Percentiles rank a stretch among this genome's conserved stretches.
Conservation (phyloP, 768 basidiomycete genomes). For the Lyophyllum atratum region DNA sequence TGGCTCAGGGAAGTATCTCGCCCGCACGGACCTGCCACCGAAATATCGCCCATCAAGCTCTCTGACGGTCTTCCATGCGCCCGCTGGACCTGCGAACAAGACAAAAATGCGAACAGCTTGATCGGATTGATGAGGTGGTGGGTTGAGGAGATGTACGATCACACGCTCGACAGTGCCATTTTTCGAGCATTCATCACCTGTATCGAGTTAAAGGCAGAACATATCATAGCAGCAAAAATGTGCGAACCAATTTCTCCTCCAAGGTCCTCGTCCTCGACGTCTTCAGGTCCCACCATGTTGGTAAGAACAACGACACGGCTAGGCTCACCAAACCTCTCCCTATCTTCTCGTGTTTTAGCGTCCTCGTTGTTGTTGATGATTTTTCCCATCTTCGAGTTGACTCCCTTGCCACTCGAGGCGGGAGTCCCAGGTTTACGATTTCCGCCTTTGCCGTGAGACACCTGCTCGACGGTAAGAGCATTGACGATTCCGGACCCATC, state of each 20-base stretch:
- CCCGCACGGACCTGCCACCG: constrained; percentile 81
- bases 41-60: constrained; percentile 94
- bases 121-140: constrained; percentile 62
- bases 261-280: constrained; percentile 82
- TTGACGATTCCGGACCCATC: constrained; percentile 87
- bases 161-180: constrained; percentile 93
- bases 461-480: constrained; percentile 81
- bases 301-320: constrained; percentile 89
- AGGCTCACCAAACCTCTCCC: constrained; percentile 82
- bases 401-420: constrained; percentile 33
- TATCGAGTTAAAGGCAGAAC: not conserved
- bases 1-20: constrained; percentile 76
- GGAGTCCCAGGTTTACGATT: constrained; percentile 40
- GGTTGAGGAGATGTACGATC: constrained; percentile 75
- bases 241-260: constrained; percentile 83
- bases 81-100: constrained; percentile 85
- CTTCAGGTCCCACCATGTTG: constrained; percentile 86
- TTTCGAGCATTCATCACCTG: constrained; percentile 90
- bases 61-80: constrained; percentile 94
- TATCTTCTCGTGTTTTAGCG: constrained; percentile 72
- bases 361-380: constrained; percentile 93
- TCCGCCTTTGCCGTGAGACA: constrained; percentile 40
- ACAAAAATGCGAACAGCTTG: constrained; percentile 93
- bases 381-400: constrained; percentile 75
- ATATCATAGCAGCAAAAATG: not conserved